Evolutionary conservation across 2,329 filamentous ascomycete genomes (phyloP), one percentile per base, ranked within the genome.

Genomic region (Rhytidhysteron rufulum): DNA sequence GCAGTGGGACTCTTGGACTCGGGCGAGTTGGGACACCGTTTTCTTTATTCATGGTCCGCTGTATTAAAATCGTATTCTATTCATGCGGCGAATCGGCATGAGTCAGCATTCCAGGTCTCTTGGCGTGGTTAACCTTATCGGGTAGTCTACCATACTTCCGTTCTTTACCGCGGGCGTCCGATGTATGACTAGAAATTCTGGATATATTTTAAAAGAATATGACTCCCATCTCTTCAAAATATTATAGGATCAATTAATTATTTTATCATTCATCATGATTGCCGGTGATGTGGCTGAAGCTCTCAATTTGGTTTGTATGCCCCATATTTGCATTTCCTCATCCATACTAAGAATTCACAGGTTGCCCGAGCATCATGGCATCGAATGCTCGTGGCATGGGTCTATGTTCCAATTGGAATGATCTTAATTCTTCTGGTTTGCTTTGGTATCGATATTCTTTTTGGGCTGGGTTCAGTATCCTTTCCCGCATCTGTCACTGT

Each of bases 401-500:
- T 81, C 19, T 71, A 70, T 44, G 70, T 79, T 0, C 78, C 78
- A 0, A 30, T 67, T 34, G 68, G 68, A 13, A 45, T 67, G 39
- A 24, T 69, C 1, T 33, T 65, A 8, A 62, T 70, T 24, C 49
- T 72, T 6, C 47, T 68, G 16, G 56, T 62, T 37, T 69, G 66
- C 46, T 69, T 67, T 49, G 69, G 67, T 5, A 51, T 71, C 24
- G 57, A 69, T 50, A 55, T 57, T 33, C 55, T 69, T 1, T 69
- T 72, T 42, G 62, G 63, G 10, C 55, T 74, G 6, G 69, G 71
- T 40, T 65, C 67, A 17, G 69, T 80, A 6, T 68, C 74, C 0
- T 83, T 83, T 44, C 78, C 78, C 1, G 74, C 79, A 2, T 80
- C 77, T 2, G 78, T 82, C 3, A 77, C 78, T 4, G 77, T 75